Evolutionary conservation across 2,329 filamentous ascomycete species (phyloP), one percentile per base, ranked within the genome.

Genomic region (Botryotinia convoluta): DNA sequence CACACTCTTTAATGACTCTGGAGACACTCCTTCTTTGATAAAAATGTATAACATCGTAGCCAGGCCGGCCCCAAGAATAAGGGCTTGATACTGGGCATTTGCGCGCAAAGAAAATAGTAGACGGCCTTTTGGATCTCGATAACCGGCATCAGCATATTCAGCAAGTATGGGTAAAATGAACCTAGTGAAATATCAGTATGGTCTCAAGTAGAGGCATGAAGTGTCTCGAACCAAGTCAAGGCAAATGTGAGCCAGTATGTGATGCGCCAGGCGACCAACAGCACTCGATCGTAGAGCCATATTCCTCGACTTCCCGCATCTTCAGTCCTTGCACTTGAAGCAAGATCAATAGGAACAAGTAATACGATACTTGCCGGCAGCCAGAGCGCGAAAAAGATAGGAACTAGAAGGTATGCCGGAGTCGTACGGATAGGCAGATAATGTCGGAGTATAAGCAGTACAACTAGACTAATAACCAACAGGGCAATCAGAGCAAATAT

Each of bases 191-290:
- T 39, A 59, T 67, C 68, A 73, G 67, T 42, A 67, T 48, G 4
- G 54, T 54, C 42, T 32, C 67, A 62, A 32, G 45, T 32, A 20
- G 14, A 71, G 26, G 32, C 39, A 70, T 44, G 44, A 3, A 10
- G 51, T 54, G 37, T 39, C 67, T 26, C 86, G 69, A 85, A 95
- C 96, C 96, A 99, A 72, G 95, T 98, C 80, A 99, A 84, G 69
- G 91, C 90, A 83, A 99, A 99, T 0, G 95, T 98, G 72, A 99
- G 86, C 96, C 96, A 99, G 84, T 99, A 99, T 32, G 92, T 92
- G 76, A 99, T 95, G 80, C 95, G 89, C 96, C 96, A 99, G 73
- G 92, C 92, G 37, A 98, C 93, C 79, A 97, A 86, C 67, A 98
- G 86, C 42, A 95, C 88, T 68, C 90, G 85, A 77, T 92, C 87